These are phyloP conservation scores for Dioscorea alata DNA, from an alignment of 106 monocot genomes.

Conservation along the genomic window DNA sequence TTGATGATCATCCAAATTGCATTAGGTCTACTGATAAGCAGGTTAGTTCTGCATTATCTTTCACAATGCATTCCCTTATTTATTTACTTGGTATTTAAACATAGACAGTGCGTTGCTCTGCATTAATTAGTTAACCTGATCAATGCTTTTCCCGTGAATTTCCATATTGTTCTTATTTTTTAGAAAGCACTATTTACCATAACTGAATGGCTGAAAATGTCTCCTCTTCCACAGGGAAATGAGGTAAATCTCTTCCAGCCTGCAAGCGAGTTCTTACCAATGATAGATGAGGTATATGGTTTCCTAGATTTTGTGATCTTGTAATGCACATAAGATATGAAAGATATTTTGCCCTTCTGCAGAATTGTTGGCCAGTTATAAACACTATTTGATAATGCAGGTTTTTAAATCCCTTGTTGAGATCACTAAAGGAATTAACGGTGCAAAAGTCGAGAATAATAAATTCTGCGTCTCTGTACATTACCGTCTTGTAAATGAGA, in stretches of 20 bases:
- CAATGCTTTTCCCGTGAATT: no score
- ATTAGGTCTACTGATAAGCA: slow-evolving; percentile 57
- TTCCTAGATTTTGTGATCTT: no score
- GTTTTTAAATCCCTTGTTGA: slow-evolving; percentile 38
- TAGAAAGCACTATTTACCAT: not conserved
- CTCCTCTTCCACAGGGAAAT: slow-evolving; percentile 33
- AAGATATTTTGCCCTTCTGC: no score
- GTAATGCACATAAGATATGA: no score
- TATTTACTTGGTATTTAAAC: not conserved
- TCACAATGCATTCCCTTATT: not conserved
- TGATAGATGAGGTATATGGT: slow-evolving; percentile 32
- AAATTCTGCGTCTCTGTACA: slow-evolving; percentile 78
- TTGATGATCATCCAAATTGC: slow-evolving; percentile 44
- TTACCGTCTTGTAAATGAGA: slow-evolving; percentile 59
- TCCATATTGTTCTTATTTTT: not conserved
- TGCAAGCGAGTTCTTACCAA: slow-evolving; percentile 67
- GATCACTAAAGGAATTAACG: slow-evolving; percentile 45
- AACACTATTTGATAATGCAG: not conserved
- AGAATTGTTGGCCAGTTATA: no score
- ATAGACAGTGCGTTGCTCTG: not conserved
- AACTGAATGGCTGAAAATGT: not conserved
- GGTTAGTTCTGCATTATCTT: slow-evolving; percentile 18
- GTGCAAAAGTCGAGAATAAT: slow-evolving; percentile 64
- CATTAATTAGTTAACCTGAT: no score
- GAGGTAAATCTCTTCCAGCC: slow-evolving; percentile 77